Percentiles rank a stretch among this genome's conserved stretches.
phyloP scores from a whole-genome alignment of 768 basidiomycete species.

The Daedaleopsis nitida region DNA sequence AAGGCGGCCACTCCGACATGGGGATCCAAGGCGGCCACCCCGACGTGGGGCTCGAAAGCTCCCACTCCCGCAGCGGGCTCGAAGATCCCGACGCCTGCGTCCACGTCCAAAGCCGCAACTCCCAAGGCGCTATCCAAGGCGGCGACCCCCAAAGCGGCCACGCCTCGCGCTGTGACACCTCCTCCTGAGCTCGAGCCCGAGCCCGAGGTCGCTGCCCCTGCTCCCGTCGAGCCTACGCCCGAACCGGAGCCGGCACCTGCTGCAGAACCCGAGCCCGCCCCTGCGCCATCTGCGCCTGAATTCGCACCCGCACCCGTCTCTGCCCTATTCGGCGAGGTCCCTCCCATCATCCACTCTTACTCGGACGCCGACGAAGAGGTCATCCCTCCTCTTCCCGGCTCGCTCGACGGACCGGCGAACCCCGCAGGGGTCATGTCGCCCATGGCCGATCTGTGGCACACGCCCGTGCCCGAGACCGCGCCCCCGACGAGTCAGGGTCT shows the following conservation, averaged over 20 bases:
- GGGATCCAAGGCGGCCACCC: conserved; percentile 6
- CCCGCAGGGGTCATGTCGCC: conserved; percentile 15
- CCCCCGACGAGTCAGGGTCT: conserved; percentile 13
- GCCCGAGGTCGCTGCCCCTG: conserved; percentile 2
- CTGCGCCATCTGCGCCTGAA: not conserved
- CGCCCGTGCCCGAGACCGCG: conserved; percentile 18
- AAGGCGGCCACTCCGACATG: conserved; percentile 1
- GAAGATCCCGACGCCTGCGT: conserved; percentile 22
- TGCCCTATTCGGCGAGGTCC: not conserved
- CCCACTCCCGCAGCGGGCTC: conserved; percentile 17
- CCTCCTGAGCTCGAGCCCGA: conserved; percentile 6
- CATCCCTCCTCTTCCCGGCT: conserved; percentile 14
- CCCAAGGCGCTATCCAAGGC: conserved; percentile 21
- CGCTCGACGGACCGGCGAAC: not conserved
- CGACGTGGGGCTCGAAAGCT: conserved; percentile 16
- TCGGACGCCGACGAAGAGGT: conserved; percentile 8
- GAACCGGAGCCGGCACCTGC: conserved; percentile 8
- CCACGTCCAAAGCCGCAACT: conserved; percentile 22
- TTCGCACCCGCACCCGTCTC: not conserved
- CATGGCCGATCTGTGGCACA: conserved; percentile 19
- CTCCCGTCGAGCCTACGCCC: conserved; percentile 1
- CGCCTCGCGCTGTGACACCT: conserved; percentile 16
- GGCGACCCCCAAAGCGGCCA: conserved; percentile 18
- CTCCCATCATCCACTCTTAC: not conserved
- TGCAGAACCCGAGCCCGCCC: not conserved